Conservation (phyloP, 768 basidiomycete species). For the Boletus subparvulus region DNA sequence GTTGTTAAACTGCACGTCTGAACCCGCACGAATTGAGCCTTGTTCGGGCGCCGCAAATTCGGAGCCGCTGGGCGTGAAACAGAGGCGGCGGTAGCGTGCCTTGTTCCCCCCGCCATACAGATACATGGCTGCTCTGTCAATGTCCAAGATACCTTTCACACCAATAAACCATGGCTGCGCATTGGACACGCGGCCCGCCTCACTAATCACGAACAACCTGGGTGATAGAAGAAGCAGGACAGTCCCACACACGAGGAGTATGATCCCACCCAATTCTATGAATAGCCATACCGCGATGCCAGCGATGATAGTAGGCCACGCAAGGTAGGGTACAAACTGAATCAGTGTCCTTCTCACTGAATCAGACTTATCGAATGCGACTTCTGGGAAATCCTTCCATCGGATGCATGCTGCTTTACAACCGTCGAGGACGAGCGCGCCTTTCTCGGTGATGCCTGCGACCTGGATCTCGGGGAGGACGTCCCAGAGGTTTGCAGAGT, state of each 20-base stretch:
- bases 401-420: constrained; percentile 19
- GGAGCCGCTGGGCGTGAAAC: constrained; percentile 16
- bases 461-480: constrained; percentile 19
- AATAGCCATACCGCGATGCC: not conserved
- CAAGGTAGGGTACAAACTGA: constrained; percentile 7
- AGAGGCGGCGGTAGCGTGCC: not conserved
- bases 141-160: constrained; percentile 18
- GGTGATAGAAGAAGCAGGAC: constrained; percentile 6
- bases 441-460: constrained; percentile 15
- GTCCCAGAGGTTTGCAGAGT: constrained; percentile 19
- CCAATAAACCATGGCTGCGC: constrained; percentile 22
- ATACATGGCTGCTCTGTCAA: constrained; percentile 1
- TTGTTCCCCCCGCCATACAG: constrained; percentile 10
- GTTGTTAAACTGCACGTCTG: not conserved
- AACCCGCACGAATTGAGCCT: constrained; percentile 2
- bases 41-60: constrained; percentile 6
- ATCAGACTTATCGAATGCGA: constrained; percentile 7
- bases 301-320: constrained; percentile 6
- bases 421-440: constrained; percentile 20
- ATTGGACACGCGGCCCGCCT: constrained; percentile 15
- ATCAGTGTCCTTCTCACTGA: constrained; percentile 9
- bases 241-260: not conserved
- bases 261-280: not conserved
- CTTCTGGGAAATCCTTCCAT: constrained; percentile 20
- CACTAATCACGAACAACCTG: constrained; percentile 8